Conservation (phyloP, 805 yeast species). For the Schwanniomyces polymorphus region DNA sequence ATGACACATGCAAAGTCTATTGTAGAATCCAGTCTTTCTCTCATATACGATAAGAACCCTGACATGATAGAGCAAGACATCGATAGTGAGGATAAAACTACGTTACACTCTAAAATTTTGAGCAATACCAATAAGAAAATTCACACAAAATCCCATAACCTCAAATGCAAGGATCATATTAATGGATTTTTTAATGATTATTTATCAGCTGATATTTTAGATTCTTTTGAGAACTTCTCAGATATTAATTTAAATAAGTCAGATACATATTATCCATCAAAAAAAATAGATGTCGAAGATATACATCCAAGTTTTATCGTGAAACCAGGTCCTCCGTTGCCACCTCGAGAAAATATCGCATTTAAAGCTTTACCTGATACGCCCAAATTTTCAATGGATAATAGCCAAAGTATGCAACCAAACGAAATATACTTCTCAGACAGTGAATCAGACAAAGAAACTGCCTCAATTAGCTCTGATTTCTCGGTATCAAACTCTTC, state of each 20-base stretch:
- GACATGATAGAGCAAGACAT: conserved; percentile 36
- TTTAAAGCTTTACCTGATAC: not conserved
- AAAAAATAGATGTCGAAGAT: conserved; percentile 11
- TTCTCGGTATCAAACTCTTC: conserved; percentile 12
- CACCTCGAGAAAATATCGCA: conserved; percentile 28
- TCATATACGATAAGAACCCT: conserved; percentile 33
- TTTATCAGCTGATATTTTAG: conserved; percentile 31
- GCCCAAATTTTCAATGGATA: not conserved
- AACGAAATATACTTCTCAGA: not conserved
- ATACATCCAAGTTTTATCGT: not conserved
- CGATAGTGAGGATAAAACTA: conserved; percentile 28
- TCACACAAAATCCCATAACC: conserved; percentile 18
- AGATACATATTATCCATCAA: conserved; percentile 29
- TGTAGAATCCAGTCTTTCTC: conserved; percentile 33
- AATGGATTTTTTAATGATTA: conserved; percentile 33
- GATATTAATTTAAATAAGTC: conserved; percentile 22
- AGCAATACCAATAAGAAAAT: conserved; percentile 19
- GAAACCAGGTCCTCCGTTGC: conserved; percentile 26
- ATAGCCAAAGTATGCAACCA: not conserved
- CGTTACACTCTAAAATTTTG: conserved; percentile 26
- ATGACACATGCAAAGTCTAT: conserved; percentile 37
- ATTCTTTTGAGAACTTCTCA: conserved; percentile 24
- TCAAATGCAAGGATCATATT: conserved; percentile 25
- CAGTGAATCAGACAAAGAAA: conserved; percentile 2
- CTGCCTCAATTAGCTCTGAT: conserved; percentile 9